Base-by-base conservation (phyloP, 306 rosid species). In the Leucaena leucocephala region DNA sequence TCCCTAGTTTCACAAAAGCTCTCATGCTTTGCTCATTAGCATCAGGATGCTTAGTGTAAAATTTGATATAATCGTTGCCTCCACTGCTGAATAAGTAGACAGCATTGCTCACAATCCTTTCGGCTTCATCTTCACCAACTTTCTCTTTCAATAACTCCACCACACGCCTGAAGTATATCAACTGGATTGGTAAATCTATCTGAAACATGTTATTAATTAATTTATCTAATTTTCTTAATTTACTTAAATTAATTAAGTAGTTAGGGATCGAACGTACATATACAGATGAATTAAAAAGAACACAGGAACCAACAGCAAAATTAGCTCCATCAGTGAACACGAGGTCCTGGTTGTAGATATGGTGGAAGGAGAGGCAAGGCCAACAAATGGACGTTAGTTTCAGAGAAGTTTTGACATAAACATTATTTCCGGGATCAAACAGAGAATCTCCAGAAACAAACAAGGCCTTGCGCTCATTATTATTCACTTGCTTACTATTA, bases 81-180 rank as follows among this genome's bases (percentile, higher is more conserved):
- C 90, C 92, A 22, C 72, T n/a, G 49, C 85, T 80, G 21, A 84
- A 70, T 43, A 88, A 70, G 85, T 84, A 86, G 0, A 86, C 87
- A 45, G 88, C 84, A 59, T 76, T 40, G 3, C 74, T 69, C 66
- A 88, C 22, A 22, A 82, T 35, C 43, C 36, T 59, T 44, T 80
- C 38, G 38, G 86, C 86, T 83, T 58, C 78, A 45, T 38, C 6
- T 3, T 84, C 72, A 0, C 88, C 86, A 19, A 88, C 57, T 45
- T 76, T 39, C 7, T 44, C 14, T 69, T 59, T 84, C 68, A 86
- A 45, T 46, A 72, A 43, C 71, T 36, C 74, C 74, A 13, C 78
- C 27, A 75, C 81, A 8, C 17, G 72, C 82, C 82, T 84, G 64
- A 85, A 88, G 48, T 82, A 50, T 7, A 57, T 68, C 14, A 86